Evolutionary conservation across 2,329 filamentous ascomycete species (phyloP), one percentile per base, ranked within the genome.

Genomic region (Ilyonectria sp.): DNA sequence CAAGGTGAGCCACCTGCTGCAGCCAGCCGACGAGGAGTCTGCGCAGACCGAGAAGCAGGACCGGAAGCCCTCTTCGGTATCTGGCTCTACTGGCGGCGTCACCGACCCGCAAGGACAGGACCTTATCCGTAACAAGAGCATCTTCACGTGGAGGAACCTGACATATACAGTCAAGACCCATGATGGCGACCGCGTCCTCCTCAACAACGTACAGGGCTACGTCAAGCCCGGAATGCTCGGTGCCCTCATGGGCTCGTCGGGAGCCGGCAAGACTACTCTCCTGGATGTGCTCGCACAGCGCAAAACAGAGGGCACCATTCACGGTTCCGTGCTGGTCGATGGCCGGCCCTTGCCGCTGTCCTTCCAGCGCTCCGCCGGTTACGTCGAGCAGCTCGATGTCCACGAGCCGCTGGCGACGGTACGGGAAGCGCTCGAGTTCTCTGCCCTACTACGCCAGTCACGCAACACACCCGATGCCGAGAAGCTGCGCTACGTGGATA

Each of bases 201-300:
- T 79, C 11, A 75, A 78, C 63, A 75, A 90, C 6, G 89, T 96
- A 66, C 91, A 86, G 64, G 94, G 94, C 1, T 95, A 93, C 72
- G 93, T 90, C 1, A 94, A 94, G 75, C 94, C 94, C 1, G 93
- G 94, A 19, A 81, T 92, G 19, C 91, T 97, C 87, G 90, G 94
- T 49, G 94, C 94, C 0, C 83, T 97, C 1, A 93, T 96, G 85
- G 94, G 94, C 60, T 92, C 92, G 2, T 93, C 90, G 4, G 93
- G 93, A 49, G 94, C 94, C 9, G 94, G 94, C 13, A 97, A 97
- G 81, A 95, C 93, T 0, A 96, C 94, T 0, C 83, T 97, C 0
- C 85, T 97, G 19, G 94, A 96, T 79, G 94, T 92, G 0, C 78
- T 89, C 1, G 90, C 93, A 0, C 92, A 95, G 75, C 88, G 93